phyloP scores from a whole-genome alignment of 2,329 filamentous ascomycete species.

The Oidium heveae region DNA sequence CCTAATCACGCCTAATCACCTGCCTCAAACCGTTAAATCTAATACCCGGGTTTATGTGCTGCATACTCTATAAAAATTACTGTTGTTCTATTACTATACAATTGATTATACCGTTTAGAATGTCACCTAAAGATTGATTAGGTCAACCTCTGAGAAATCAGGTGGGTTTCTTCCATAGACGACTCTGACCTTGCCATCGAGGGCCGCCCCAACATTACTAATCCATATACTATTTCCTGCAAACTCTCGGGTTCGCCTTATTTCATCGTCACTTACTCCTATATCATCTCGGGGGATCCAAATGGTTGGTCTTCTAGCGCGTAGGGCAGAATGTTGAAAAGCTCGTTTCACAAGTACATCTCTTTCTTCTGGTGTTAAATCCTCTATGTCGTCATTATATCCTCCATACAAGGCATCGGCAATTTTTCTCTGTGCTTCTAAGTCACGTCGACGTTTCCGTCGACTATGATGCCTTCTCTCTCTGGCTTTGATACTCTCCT shows the following conservation, averaged over 20 bases:
- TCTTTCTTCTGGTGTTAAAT: slow-evolving; percentile 71
- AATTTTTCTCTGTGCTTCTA: slow-evolving; percentile 46
- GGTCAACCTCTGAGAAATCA: slow-evolving; percentile 68
- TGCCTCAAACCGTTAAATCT: too few relatives aligned
- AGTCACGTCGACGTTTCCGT: slow-evolving; percentile 26
- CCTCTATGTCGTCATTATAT: slow-evolving; percentile 81
- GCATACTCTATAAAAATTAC: too few relatives aligned
- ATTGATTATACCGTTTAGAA: too few relatives aligned
- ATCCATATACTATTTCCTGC: slow-evolving; percentile 47
- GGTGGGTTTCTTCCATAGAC: slow-evolving; percentile 69
- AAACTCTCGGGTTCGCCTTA: slow-evolving; percentile 45
- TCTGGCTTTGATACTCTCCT: slow-evolving; percentile 10
- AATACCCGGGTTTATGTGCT: too few relatives aligned
- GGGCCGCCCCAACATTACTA: slow-evolving; percentile 71
- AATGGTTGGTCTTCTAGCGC: slow-evolving; percentile 62
- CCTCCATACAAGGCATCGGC: slow-evolving; percentile 66
- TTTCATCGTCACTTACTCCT: slow-evolving; percentile 79
- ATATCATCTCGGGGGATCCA: slow-evolving; percentile 87
- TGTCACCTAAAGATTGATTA: slow-evolving; percentile 42
- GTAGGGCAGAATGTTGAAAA: slow-evolving; percentile 72
- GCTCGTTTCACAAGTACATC: slow-evolving; percentile 66
- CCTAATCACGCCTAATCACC: too few relatives aligned
- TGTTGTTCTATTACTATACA: too few relatives aligned
- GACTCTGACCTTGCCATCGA: slow-evolving; percentile 62
- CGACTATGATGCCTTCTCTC: slow-evolving; percentile 5